Conservation (phyloP, 768 basidiomycete genomes). For the Mycena latifolia region DNA sequence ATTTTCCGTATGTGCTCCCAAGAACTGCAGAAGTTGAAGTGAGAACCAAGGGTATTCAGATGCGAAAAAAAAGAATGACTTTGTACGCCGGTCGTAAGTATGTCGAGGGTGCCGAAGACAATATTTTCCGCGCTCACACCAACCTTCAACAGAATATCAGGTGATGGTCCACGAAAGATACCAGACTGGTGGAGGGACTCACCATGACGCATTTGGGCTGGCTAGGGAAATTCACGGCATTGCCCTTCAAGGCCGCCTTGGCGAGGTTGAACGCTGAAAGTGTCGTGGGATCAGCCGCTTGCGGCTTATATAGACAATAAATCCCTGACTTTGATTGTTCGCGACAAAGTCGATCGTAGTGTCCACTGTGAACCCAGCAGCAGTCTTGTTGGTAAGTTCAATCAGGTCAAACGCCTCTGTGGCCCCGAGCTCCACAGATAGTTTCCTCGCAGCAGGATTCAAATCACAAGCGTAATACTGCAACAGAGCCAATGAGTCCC, state of each 20-base stretch:
- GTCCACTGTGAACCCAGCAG: constrained; percentile 35
- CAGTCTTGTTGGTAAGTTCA: constrained; percentile 29
- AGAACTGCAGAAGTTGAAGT: not conserved
- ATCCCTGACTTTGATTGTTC: constrained; percentile 36
- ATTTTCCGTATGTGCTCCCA: not conserved
- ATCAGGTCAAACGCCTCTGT: constrained; percentile 35
- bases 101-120: constrained; percentile 14
- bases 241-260: constrained; percentile 27
- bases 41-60: not conserved
- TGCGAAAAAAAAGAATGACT: not conserved
- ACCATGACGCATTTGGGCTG: constrained; percentile 5
- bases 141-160: not conserved
- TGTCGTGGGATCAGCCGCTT: not conserved
- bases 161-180: no score
- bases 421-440: constrained; percentile 39
- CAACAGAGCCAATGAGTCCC: not conserved
- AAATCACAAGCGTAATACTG: constrained; percentile 41
- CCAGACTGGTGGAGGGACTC: no score
- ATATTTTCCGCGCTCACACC: constrained; percentile 29
- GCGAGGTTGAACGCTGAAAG: constrained; percentile 26
- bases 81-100: constrained; percentile 13
- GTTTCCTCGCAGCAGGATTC: constrained; percentile 36
- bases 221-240: constrained; percentile 24
- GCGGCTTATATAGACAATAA: not conserved
- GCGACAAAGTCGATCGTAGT: constrained; percentile 40